phyloP scores from a whole-genome alignment of 164 flowering plant species.

The Sedum album region DNA sequence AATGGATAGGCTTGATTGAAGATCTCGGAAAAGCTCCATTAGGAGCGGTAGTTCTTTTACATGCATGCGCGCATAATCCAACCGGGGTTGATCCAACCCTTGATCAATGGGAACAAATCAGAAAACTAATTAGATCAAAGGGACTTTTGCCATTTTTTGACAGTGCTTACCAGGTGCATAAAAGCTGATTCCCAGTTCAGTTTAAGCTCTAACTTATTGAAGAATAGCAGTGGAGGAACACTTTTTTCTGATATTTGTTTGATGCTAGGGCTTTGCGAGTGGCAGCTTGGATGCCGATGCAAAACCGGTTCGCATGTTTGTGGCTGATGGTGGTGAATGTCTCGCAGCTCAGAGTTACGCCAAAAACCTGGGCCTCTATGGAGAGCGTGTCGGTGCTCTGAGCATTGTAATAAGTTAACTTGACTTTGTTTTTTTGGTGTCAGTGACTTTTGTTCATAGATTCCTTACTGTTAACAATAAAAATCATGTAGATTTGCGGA shows the following conservation, averaged over 20 bases:
- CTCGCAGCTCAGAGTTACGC: slow-evolving; percentile 96
- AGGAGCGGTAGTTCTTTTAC: slow-evolving; percentile 93
- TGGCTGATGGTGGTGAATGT: slow-evolving; percentile 94
- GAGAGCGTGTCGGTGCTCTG: slow-evolving; percentile 98
- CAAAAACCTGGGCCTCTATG: slow-evolving; percentile 96
- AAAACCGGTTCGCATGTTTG: slow-evolving; percentile 83
- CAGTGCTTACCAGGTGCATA: slow-evolving; percentile 90
- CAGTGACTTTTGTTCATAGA: background rate
- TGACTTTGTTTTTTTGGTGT: background rate
- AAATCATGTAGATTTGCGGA: slow-evolving; percentile 56
- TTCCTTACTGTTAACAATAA: background rate
- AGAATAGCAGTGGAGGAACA: background rate
- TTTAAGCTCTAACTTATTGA: background rate
- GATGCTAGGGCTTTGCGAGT: slow-evolving; percentile 88
- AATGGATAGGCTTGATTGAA: slow-evolving; percentile 67
- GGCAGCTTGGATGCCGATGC: slow-evolving; percentile 97
- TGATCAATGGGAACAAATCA: slow-evolving; percentile 92
- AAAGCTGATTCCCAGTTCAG: background rate
- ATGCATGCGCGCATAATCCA: slow-evolving; percentile 99
- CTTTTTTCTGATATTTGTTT: background rate
- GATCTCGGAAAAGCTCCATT: slow-evolving; percentile 82
- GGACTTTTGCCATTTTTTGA: slow-evolving; percentile 89
- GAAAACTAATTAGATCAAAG: slow-evolving; percentile 79
- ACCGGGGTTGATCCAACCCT: slow-evolving; percentile 98
- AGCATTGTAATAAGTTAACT: slow-evolving; percentile 68